phyloP scores from a whole-genome alignment of 306 rosid species.

The Trifolium fragiferum region DNA sequence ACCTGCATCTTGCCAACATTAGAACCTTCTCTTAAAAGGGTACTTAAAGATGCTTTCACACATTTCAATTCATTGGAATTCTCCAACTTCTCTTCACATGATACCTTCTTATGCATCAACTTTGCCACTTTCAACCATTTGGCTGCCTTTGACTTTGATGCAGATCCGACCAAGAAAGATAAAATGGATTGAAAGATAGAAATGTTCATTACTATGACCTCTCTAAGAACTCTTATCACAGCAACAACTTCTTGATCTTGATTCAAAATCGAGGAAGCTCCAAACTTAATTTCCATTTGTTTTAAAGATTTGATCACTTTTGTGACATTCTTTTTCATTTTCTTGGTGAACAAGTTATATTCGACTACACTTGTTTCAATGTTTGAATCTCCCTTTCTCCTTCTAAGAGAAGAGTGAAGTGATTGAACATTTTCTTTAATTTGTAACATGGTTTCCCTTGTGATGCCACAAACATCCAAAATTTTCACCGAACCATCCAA shows the following conservation, averaged over 20 bases:
- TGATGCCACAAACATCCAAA: slow-evolving; percentile 64
- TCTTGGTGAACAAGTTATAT: slow-evolving; percentile 54
- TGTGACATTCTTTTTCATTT: slow-evolving; percentile 61
- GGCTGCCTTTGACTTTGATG: slow-evolving; percentile 40
- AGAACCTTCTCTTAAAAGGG: background rate
- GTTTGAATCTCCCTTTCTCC: slow-evolving; percentile 62
- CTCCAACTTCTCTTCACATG: background rate
- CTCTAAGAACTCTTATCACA: slow-evolving; percentile 45
- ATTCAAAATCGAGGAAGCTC: slow-evolving; percentile 24
- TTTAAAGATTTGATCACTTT: slow-evolving; percentile 47
- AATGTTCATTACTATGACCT: slow-evolving; percentile 46
- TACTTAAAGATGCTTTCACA: background rate
- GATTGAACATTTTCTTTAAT: slow-evolving; percentile 55
- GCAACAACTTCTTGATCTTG: slow-evolving; percentile 43
- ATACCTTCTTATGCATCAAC: background rate
- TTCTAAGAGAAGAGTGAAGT: slow-evolving; percentile 67
- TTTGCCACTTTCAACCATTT: slow-evolving; percentile 1
- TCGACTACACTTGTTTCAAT: slow-evolving; percentile 48
- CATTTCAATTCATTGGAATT: background rate
- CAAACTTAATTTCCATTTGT: slow-evolving; percentile 54
- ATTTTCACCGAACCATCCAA: slow-evolving; percentile 65
- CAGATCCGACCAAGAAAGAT: slow-evolving; percentile 42
- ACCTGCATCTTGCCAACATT: slow-evolving; percentile 30
- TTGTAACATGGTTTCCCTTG: slow-evolving; percentile 57
- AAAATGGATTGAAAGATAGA: slow-evolving; percentile 51